A percentile compares a stretch with the other conserved stretches of the same genome.
Evolutionary conservation across 345 rosid species (phyloP).

Genomic region (Eucalyptus pauciflora): DNA sequence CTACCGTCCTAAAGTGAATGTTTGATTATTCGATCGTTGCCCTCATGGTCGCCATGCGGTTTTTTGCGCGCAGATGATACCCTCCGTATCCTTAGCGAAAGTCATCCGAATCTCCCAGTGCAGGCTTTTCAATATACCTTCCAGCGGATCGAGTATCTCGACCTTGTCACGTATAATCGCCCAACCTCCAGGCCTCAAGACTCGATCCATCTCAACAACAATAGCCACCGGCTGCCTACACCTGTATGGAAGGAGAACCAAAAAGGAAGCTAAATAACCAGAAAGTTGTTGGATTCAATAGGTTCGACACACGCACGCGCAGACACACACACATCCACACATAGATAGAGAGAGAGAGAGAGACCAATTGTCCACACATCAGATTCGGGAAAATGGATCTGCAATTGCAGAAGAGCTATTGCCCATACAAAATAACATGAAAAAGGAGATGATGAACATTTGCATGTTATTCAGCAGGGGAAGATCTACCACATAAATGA

Average conservation of each 20-base stretch:
- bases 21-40: background rate
- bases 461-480: background rate
- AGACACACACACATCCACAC: rapidly evolving
- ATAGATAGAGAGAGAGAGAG: background rate
- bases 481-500: background rate
- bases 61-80: conserved; percentile 77
- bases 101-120: conserved; percentile 94
- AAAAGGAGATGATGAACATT: background rate
- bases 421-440: background rate
- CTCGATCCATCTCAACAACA: conserved; percentile 83
- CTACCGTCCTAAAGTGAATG: background rate
- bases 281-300: background rate
- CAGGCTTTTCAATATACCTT: conserved; percentile 61
- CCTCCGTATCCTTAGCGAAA: conserved; percentile 73
- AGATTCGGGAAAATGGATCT: background rate
- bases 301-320: background rate
- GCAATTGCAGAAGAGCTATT: background rate
- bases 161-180: conserved; percentile 70
- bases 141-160: conserved; percentile 64
- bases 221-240: conserved; percentile 75
- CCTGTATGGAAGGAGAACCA: conserved; percentile 15
- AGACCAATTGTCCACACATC: background rate
- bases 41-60: conserved; percentile 72
- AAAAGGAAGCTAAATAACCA: background rate
- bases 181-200: conserved; percentile 91